These are phyloP conservation scores for Umbelopsis ramanniana DNA, from an alignment of 192 early-diverging fungal species.

Conservation along the genomic window DNA sequence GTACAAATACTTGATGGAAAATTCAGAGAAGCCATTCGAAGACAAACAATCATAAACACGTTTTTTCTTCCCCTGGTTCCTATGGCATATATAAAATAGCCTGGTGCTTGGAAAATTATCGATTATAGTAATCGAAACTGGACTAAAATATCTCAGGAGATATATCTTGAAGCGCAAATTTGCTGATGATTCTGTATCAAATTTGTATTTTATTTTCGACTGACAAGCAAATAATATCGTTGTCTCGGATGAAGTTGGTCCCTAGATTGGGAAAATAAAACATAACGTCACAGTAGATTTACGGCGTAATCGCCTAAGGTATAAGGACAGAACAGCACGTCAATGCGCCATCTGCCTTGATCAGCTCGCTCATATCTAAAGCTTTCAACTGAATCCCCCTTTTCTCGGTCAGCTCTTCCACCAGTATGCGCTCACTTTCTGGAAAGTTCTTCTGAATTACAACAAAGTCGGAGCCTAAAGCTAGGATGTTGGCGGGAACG, in stretches of 20 bases:
- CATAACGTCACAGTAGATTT: too few relatives aligned
- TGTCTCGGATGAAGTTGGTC: too few relatives aligned
- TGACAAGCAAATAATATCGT: conserved; percentile 2
- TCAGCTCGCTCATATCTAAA: conserved; percentile 43
- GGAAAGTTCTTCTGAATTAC: conserved; percentile 45
- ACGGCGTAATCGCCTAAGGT: background rate
- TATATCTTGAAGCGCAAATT: background rate
- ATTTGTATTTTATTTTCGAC: conserved; percentile 15
- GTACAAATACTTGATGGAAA: background rate
- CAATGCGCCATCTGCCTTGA: conserved; percentile 47
- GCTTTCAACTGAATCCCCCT: conserved; percentile 1
- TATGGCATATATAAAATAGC: conserved; percentile 1
- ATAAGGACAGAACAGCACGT: conserved; percentile 45
- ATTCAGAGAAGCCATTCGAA: background rate
- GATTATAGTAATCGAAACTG: background rate
- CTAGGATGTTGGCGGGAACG: conserved; percentile 43
- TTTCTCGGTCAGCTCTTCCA: conserved; percentile 13
- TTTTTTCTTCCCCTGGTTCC: background rate
- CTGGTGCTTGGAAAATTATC: conserved; percentile 16
- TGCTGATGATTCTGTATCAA: background rate
- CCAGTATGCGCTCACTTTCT: conserved; percentile 25
- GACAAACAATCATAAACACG: background rate
- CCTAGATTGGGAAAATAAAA: background rate
- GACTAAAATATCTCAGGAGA: background rate
- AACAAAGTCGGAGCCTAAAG: conserved; percentile 27